Conservation (phyloP, 257 asterid species). For the Handroanthus guayacan region DNA sequence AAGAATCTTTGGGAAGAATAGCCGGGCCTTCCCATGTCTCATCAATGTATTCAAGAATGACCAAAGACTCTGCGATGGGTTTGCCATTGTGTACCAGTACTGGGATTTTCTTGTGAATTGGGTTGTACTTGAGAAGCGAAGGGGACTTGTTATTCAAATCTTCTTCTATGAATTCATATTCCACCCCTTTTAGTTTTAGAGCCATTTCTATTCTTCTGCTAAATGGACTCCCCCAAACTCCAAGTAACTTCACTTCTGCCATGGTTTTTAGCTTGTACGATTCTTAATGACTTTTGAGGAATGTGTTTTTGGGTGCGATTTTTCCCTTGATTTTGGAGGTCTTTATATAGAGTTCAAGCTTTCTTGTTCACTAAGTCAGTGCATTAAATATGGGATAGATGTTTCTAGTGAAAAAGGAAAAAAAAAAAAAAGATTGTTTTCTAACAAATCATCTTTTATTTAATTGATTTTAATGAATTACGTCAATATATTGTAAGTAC, state of each 20-base stretch:
- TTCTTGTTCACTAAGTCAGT: constrained; percentile 18
- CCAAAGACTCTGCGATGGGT: constrained; percentile 49
- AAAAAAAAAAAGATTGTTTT: no score
- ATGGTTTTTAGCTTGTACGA: constrained; percentile 1
- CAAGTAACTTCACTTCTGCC: constrained; percentile 50
- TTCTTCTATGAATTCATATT: constrained; percentile 58
- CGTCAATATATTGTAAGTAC: background rate
- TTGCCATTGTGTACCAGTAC: constrained; percentile 58
- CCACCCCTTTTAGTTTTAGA: constrained; percentile 42
- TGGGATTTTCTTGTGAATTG: constrained; percentile 51
- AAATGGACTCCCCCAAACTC: no score
- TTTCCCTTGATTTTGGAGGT: background rate
- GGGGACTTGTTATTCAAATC: constrained; percentile 37
- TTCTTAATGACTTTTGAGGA: background rate
- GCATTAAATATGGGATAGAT: background rate
- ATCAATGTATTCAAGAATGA: constrained; percentile 53
- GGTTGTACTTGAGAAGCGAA: constrained; percentile 51
- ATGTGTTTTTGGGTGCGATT: background rate
- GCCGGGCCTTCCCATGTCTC: constrained; percentile 37
- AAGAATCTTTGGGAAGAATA: constrained; percentile 47
- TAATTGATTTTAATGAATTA: background rate
- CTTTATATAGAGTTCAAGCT: background rate
- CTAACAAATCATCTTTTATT: background rate
- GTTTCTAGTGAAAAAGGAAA: background rate
- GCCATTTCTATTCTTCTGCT: constrained; percentile 37